Conservation (phyloP, 805 yeast genomes). For the Saccharomycopsis fermentans region DNA sequence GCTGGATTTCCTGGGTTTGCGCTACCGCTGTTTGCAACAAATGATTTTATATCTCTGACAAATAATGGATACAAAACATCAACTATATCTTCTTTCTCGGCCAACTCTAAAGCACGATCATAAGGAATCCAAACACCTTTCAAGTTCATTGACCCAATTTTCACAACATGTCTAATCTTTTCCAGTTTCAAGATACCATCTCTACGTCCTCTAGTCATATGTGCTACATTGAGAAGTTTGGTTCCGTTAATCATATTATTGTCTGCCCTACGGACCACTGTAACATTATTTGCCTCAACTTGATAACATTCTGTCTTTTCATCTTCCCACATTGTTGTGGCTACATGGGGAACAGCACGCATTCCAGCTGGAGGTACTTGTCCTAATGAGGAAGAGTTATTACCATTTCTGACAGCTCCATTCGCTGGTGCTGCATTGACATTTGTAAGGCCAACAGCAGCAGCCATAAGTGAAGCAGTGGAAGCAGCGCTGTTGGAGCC, state of each 20-base stretch:
- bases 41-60: slow-evolving; percentile 51
- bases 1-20: not conserved
- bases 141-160: slow-evolving; percentile 66
- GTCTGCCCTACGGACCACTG: slow-evolving; percentile 61
- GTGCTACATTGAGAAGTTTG: slow-evolving; percentile 56
- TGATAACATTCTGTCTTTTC: slow-evolving; percentile 64
- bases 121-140: slow-evolving; percentile 74
- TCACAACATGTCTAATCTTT: slow-evolving; percentile 58
- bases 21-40: slow-evolving; percentile 5
- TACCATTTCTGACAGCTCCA: slow-evolving; percentile 7
- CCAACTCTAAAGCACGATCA: slow-evolving; percentile 60
- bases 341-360: slow-evolving; percentile 42
- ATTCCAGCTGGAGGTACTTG: slow-evolving; percentile 33
- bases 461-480: slow-evolving; percentile 8
- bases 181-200: slow-evolving; percentile 62
- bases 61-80: slow-evolving; percentile 48
- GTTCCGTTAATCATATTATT: slow-evolving; percentile 68
- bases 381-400: slow-evolving; percentile 21
- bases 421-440: slow-evolving; percentile 3
- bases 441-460: slow-evolving; percentile 1
- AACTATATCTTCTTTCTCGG: slow-evolving; percentile 56
- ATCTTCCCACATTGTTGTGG: slow-evolving; percentile 72
- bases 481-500: not conserved
- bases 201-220: slow-evolving; percentile 64
- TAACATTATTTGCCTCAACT: slow-evolving; percentile 58